These are phyloP conservation scores for Pythium graminicola DNA, from an alignment of 352 stramenopile species.

Conservation along the genomic window DNA sequence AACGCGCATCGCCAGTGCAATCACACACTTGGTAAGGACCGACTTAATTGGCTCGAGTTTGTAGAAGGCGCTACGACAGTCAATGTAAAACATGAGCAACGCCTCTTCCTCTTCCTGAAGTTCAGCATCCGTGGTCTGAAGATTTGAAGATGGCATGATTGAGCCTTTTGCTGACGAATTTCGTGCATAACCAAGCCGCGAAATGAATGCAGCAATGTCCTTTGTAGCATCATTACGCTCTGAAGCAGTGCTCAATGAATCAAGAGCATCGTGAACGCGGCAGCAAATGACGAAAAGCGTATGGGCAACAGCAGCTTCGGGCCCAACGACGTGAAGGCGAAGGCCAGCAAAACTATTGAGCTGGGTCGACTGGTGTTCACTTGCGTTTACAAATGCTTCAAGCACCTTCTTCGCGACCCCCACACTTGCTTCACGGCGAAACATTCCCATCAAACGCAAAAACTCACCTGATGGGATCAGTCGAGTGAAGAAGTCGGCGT, in stretches of 20 bases:
- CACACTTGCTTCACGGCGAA: slow-evolving; percentile 75
- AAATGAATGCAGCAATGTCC: slow-evolving; percentile 82
- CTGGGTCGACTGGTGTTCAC: slow-evolving; percentile 6
- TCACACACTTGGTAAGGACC: slow-evolving; percentile 45
- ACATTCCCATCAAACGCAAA: slow-evolving; percentile 80
- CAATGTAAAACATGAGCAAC: slow-evolving; percentile 82
- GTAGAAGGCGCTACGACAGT: slow-evolving; percentile 82
- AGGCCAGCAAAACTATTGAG: slow-evolving; percentile 29
- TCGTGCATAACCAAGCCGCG: slow-evolving; percentile 37
- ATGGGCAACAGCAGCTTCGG: slow-evolving; percentile 73
- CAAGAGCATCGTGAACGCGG: slow-evolving; percentile 75
- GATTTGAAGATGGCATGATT: background rate
- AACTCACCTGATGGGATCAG: slow-evolving; percentile 72
- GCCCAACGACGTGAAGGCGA: slow-evolving; percentile 57
- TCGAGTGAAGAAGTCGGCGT: slow-evolving; percentile 65
- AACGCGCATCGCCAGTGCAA: slow-evolving; percentile 57
- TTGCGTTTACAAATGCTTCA: slow-evolving; percentile 51
- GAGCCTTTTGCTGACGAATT: background rate
- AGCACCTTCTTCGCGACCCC: slow-evolving; percentile 81
- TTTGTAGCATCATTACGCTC: slow-evolving; percentile 50
- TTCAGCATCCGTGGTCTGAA: slow-evolving; percentile 12
- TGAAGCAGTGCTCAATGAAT: slow-evolving; percentile 59
- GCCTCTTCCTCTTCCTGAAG: slow-evolving; percentile 68
- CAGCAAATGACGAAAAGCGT: slow-evolving; percentile 83
- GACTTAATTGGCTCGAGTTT: slow-evolving; percentile 78